Base-by-base conservation (phyloP, 306 rosid species). In the Albizia julibrissin region DNA sequence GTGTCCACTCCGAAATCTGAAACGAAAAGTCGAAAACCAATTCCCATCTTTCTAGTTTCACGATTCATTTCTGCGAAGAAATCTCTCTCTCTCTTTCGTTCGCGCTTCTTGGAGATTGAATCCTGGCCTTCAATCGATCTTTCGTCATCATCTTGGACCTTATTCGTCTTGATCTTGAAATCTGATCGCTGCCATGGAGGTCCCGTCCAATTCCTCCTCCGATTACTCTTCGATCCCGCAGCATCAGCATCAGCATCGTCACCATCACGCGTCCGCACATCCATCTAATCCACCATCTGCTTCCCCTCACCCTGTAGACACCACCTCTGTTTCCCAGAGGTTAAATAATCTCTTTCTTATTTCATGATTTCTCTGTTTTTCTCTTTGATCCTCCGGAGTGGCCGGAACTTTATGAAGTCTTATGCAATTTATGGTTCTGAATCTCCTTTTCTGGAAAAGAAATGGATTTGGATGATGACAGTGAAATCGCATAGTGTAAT, bases 281-380 rank as follows among this genome's bases (percentile, higher is more conserved):
- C 19, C 91, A 11, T 77, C 86, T 43, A 90, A 89, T 84, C 87
- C 87, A 49, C 88, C 91, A 1, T 84, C 79, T 14, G 76, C 88
- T 52, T 81, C 95, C 84, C 83, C 93, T 69, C 70, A 34, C n/a
- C 80, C 91, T 21, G 87, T 93, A 56, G 98, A 95, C 75, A 80
- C 93, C 58, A 59, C 92, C 83, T 83, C 99, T 19, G 98, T 93
- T 72, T 83, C 98, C 39, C 91, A 91, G 80, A 92, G 99, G 99
- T 89, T 40, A 3, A 42, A 22, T 72, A 27, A 42, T 72, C 54
- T 72, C 54, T 39, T 64, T 33, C 2, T 56, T 47, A 10, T 27
- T 80, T 31, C 24, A 18, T 21, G 44, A 74, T 50, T 62, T 81
- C 64, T 58, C 27, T 64, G 43, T 61, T 54, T 21, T 13, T 76